Conservation (phyloP, 129 eudicot genomes). For the Pseudognaphalium luteoalbum region DNA sequence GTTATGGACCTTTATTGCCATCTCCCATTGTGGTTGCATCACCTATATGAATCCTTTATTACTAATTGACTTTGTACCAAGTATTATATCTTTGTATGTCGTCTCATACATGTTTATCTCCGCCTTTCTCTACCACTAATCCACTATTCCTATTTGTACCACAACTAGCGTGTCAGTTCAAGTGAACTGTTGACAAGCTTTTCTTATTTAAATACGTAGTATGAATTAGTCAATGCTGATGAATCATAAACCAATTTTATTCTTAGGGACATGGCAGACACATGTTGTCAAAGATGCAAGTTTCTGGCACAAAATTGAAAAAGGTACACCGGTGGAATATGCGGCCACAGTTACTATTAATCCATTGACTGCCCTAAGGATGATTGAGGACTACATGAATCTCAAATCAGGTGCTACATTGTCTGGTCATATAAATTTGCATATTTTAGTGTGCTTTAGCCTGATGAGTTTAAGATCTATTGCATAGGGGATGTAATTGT, state of each 20-base stretch:
- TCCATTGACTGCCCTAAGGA: conserved; percentile 83
- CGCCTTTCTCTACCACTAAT: background rate
- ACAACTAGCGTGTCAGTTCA: background rate
- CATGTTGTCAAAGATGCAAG: conserved; percentile 72
- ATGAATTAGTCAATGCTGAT: background rate
- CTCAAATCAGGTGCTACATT: conserved; percentile 61
- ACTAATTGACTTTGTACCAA: background rate
- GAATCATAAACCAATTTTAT: background rate
- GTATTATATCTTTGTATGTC: background rate
- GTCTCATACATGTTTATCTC: background rate
- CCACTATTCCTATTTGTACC: background rate
- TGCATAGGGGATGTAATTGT: conserved; percentile 80
- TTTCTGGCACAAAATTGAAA: conserved; percentile 74
- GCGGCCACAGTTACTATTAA: conserved; percentile 85
- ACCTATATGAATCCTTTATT: background rate
- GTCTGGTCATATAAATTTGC: background rate
- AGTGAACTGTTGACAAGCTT: background rate
- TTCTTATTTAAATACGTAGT: background rate
- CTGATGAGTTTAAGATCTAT: conserved; percentile 22
- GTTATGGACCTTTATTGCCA: background rate
- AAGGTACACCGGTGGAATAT: conserved; percentile 64
- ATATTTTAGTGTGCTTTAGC: background rate
- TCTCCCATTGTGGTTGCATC: background rate
- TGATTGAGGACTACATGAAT: conserved; percentile 74
- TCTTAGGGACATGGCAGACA: conserved; percentile 86